These are phyloP conservation scores for Hamamelis virginiana DNA, from an alignment of 164 flowering plant species.

Conservation along the genomic window DNA sequence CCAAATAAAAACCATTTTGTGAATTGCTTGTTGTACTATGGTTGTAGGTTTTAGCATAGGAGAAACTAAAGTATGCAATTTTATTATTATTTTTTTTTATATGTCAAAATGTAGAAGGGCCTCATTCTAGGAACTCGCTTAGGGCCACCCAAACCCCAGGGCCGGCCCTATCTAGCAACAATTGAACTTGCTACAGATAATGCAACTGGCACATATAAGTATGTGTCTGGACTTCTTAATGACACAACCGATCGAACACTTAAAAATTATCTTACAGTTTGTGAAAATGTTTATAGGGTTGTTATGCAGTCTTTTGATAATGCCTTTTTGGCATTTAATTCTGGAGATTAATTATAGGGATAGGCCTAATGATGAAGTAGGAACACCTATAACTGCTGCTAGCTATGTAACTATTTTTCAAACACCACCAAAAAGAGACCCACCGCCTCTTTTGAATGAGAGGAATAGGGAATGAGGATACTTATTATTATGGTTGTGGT, in stretches of 20 bases:
- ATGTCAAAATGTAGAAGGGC: too few species aligned
- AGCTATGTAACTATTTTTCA: background rate
- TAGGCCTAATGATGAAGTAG: background rate
- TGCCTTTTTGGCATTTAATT: background rate
- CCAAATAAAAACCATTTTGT: too few species aligned
- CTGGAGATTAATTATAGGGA: background rate
- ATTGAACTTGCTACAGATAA: background rate
- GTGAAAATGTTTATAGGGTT: background rate
- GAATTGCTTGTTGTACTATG: too few species aligned
- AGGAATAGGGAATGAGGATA: constrained; percentile 2
- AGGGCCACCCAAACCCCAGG: too few species aligned
- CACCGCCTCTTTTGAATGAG: background rate
- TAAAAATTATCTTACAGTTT: background rate
- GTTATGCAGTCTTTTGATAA: background rate
- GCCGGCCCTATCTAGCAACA: background rate
- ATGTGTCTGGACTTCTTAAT: background rate
- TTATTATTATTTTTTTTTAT: too few species aligned
- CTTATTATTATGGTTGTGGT: background rate
- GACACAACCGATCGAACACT: background rate
- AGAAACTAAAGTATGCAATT: too few species aligned
- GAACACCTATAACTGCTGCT: background rate
- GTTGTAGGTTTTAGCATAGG: too few species aligned
- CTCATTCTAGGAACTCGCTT: too few species aligned
- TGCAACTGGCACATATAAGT: background rate
- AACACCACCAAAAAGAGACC: background rate